Percentiles rank a stretch among this genome's conserved stretches.
These are phyloP conservation scores for Cryptococcus hybrid DNA, from an alignment of 1,284 basidiomycete genomes.

Conservation along the genomic window DNA sequence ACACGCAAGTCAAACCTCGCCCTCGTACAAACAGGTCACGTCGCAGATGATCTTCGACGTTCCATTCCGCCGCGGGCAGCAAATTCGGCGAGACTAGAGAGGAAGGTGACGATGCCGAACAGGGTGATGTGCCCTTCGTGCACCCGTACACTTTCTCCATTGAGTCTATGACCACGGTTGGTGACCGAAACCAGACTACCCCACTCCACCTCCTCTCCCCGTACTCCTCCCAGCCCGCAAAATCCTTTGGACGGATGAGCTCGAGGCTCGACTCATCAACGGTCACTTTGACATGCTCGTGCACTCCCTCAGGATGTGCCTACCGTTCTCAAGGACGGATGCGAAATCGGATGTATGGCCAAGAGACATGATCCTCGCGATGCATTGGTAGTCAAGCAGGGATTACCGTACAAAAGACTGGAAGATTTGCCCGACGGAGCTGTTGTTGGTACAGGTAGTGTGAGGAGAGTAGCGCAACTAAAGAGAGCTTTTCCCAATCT, in stretches of 20 bases:
- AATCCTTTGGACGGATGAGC: constrained; percentile 95
- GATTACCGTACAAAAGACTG: constrained; percentile 67
- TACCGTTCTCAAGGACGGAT: constrained; percentile 78
- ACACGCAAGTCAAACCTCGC: constrained; percentile 84
- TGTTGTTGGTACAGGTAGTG: constrained; percentile 91
- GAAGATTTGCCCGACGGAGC: constrained; percentile 85
- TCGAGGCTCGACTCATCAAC: constrained; percentile 76
- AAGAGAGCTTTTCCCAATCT: constrained; percentile 75
- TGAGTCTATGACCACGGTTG: constrained; percentile 83
- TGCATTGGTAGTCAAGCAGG: constrained; percentile 81
- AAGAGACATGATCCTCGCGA: constrained; percentile 89
- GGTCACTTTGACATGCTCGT: constrained; percentile 86
- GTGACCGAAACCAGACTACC: constrained; percentile 82
- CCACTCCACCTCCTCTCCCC: constrained; percentile 54
- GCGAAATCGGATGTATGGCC: constrained; percentile 79
- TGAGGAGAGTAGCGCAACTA: constrained; percentile 88
- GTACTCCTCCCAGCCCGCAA: constrained; percentile 55
- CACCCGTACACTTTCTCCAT: constrained; percentile 59
- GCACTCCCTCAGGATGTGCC: constrained; percentile 91
- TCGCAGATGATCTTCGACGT: constrained; percentile 60
- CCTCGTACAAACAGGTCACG: constrained; percentile 77
- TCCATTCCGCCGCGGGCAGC: constrained; percentile 46
- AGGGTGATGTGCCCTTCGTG: constrained; percentile 1
- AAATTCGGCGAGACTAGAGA: not conserved
- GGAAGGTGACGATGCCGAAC: not conserved